Conservation (phyloP, 2,329 filamentous ascomycete species). For the Ceratocystiopsis sp. region DNA sequence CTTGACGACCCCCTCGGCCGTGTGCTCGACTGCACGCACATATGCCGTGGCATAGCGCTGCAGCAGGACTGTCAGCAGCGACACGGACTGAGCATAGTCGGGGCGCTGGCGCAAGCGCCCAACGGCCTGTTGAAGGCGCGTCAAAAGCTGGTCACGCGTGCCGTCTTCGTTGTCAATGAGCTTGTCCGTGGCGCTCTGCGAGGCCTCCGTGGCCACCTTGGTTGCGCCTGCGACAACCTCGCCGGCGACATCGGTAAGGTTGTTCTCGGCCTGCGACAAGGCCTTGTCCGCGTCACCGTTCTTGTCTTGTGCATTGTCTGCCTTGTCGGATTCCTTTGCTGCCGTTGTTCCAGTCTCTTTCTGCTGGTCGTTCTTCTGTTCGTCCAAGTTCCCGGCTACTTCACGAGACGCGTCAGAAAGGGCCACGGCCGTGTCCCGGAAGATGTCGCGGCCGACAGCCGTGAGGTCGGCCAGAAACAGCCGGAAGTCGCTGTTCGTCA, state of each 20-base stretch:
- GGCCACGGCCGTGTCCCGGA: slow-evolving; percentile 70
- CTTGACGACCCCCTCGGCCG: slow-evolving; percentile 42
- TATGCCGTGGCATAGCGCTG: slow-evolving; percentile 66
- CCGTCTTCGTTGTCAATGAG: slow-evolving; percentile 55
- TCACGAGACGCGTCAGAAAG: slow-evolving; percentile 60
- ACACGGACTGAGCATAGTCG: slow-evolving; percentile 78
- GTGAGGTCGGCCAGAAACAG: slow-evolving; percentile 68
- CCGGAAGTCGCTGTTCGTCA: slow-evolving; percentile 83
- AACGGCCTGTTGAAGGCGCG: slow-evolving; percentile 62
- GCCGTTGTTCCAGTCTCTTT: neutral
- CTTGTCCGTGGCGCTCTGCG: slow-evolving; percentile 58
- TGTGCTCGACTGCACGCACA: slow-evolving; percentile 52
- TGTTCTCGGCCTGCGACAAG: slow-evolving; percentile 26
- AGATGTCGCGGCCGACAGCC: slow-evolving; percentile 65
- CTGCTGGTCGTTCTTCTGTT: slow-evolving; percentile 14
- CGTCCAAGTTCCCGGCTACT: slow-evolving; percentile 56
- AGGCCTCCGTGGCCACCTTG: slow-evolving; percentile 40
- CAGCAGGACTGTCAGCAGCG: slow-evolving; percentile 56
- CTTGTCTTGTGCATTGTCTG: slow-evolving; percentile 21
- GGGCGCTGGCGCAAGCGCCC: slow-evolving; percentile 54
- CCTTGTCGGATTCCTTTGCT: slow-evolving; percentile 20
- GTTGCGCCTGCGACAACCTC: slow-evolving; percentile 34
- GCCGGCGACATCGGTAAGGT: slow-evolving; percentile 36
- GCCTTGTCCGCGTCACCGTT: slow-evolving; percentile 21
- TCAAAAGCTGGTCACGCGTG: slow-evolving; percentile 36